These are phyloP conservation scores for Blastobotrys robertii DNA, from an alignment of 805 yeast genomes.

Conservation along the genomic window DNA sequence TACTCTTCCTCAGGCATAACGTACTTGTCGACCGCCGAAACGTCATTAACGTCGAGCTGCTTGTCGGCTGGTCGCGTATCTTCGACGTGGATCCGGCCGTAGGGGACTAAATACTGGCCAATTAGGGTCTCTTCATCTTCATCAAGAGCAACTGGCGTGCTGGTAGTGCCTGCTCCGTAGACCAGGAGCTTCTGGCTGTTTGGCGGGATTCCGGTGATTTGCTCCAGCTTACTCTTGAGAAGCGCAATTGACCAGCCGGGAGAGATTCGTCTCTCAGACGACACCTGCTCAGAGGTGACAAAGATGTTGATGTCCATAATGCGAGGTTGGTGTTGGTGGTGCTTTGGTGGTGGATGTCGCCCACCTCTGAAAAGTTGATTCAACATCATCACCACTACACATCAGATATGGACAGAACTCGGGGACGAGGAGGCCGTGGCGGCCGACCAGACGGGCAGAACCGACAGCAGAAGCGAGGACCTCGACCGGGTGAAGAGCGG, in stretches of 20 bases:
- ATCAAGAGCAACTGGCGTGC: conserved; percentile 4
- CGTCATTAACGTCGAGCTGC: conserved; percentile 25
- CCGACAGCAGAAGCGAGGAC: conserved; percentile 12
- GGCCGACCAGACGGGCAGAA: conserved; percentile 11
- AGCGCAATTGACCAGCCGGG: conserved; percentile 49
- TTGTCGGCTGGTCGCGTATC: conserved; percentile 26
- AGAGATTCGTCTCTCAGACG: conserved; percentile 60
- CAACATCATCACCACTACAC: neutral
- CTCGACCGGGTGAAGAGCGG: conserved; percentile 17
- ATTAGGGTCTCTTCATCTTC: conserved; percentile 10
- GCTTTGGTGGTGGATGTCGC: neutral
- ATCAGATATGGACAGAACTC: conserved; percentile 4
- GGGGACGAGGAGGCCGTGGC: conserved; percentile 8
- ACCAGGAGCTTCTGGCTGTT: conserved; percentile 33
- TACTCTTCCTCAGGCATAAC: conserved; percentile 54
- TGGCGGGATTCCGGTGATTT: conserved; percentile 67
- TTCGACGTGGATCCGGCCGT: conserved; percentile 40
- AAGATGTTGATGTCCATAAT: conserved; percentile 40
- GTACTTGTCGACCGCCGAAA: conserved; percentile 31
- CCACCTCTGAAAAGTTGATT: neutral
- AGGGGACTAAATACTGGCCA: conserved; percentile 26
- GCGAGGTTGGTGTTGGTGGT: neutral
- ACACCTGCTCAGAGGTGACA: conserved; percentile 55
- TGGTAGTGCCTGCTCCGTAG: conserved; percentile 17
- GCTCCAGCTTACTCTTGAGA: conserved; percentile 48